phyloP scores from a whole-genome alignment of 169 alveolate species.

The Amoebophrya sp. region DNA sequence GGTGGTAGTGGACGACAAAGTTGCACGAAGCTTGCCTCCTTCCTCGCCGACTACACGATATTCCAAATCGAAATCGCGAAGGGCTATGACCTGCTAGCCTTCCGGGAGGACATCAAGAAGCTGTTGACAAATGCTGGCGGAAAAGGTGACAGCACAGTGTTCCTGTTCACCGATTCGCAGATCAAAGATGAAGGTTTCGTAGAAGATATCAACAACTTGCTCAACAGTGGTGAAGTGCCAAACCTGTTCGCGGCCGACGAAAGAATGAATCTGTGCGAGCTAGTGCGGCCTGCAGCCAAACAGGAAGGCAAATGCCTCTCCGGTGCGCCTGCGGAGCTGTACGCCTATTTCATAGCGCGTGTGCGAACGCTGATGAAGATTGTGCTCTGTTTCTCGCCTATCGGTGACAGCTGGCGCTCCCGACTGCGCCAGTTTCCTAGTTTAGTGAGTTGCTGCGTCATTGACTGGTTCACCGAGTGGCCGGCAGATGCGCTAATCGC shows the following conservation, averaged over 20 bases:
- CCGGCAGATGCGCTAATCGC: constrained; percentile 81
- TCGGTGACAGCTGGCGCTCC: constrained; percentile 69
- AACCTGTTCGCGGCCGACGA: constrained; percentile 61
- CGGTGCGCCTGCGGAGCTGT: constrained; percentile 73
- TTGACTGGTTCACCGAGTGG: constrained; percentile 88
- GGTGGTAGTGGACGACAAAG: constrained; percentile 83
- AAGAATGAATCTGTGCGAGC: constrained; percentile 42
- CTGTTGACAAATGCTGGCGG: constrained; percentile 69
- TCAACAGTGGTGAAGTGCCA: constrained; percentile 58
- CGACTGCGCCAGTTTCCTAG: constrained; percentile 58
- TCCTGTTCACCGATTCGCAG: constrained; percentile 73
- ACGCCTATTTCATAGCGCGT: constrained; percentile 78
- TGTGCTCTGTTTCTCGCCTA: constrained; percentile 87
- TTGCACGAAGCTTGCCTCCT: constrained; percentile 55
- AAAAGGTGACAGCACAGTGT: constrained; percentile 72
- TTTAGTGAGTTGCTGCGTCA: constrained; percentile 55
- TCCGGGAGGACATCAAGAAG: constrained; percentile 76
- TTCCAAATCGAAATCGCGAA: constrained; percentile 79
- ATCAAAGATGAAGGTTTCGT: constrained; percentile 61
- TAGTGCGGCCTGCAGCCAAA: constrained; percentile 75
- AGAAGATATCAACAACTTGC: constrained; percentile 57
- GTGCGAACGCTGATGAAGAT: constrained; percentile 76
- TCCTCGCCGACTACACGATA: constrained; percentile 67
- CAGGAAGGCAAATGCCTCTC: constrained; percentile 74
- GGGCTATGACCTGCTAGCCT: constrained; percentile 71